Evolutionary conservation across 2,329 filamentous ascomycete genomes (phyloP).

Genomic region (Hypoxylon sp.): DNA sequence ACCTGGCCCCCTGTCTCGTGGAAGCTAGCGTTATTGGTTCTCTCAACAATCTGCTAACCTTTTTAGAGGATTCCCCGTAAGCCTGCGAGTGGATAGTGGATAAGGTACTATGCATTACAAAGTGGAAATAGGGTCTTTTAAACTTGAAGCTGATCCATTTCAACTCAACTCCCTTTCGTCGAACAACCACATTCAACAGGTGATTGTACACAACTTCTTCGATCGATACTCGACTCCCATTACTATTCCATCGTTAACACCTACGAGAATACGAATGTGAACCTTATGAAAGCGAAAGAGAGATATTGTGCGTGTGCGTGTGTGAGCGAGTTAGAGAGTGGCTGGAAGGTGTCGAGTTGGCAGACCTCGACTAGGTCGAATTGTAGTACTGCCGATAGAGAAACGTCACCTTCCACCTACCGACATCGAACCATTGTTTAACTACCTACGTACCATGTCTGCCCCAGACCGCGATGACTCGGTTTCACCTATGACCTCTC

Average conservation of each 20-base stretch:
- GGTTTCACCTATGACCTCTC: conserved; percentile 48
- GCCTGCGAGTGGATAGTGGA: too few species aligned
- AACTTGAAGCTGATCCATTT: too few species aligned
- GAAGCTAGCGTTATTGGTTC: conserved; percentile 14
- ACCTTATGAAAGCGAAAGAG: conserved; percentile 20
- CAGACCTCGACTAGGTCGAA: too few species aligned
- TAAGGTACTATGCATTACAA: background rate
- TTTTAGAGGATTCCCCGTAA: conserved; percentile 7
- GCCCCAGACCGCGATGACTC: conserved; percentile 44
- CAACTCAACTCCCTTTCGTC: conserved; percentile 16
- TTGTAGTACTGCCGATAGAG: too few species aligned
- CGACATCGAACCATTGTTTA: background rate
- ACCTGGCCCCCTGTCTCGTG: conserved; percentile 1
- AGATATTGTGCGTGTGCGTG: too few species aligned
- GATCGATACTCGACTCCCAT: background rate
- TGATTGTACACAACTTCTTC: too few species aligned
- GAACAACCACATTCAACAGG: background rate
- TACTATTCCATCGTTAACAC: background rate
- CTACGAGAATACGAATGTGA: conserved; percentile 3
- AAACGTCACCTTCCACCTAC: conserved; percentile 4
- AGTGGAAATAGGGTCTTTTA: conserved; percentile 16
- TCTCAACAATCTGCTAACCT: conserved; percentile 8
- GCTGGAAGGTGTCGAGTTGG: too few species aligned
- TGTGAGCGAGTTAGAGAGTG: too few species aligned
- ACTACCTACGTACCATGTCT: conserved; percentile 40